Evolutionary conservation across 257 asterid genomes (phyloP), one percentile per base, ranked within the genome.

Genomic region (Rauvolfia tetraphylla): DNA sequence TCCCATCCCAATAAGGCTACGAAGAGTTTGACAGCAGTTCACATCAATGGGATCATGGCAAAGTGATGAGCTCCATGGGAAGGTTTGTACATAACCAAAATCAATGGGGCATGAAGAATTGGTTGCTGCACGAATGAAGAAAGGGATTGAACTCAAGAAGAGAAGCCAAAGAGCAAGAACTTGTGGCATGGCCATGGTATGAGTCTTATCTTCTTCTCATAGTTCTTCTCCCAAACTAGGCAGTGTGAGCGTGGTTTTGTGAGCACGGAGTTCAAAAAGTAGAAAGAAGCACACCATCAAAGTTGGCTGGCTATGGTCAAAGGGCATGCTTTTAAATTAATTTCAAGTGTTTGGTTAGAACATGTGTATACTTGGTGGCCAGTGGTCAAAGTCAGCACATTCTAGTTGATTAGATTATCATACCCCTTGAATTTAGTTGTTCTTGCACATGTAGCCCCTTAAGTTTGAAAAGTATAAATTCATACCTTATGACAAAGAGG

Each of bases 51-150:
- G 46, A 0, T 31, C 18, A 36, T 36, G 51, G 25, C 77, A 73
- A 51, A 54, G 34, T 6, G 69, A 23, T 54, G 48, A 10, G 31
- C 33, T 57, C 77, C 77, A 73, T n/a, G 49, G 49, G 15, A 73
- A 38, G 51, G 34, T 57, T 42, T 38, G 20, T 18, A 57, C 77
- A 38, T 57, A 73, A 23, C 38, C 36, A 15, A 73, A 65, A 73
- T 73, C 68, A 62, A 73, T 38, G n/a, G 77, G 69, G 46, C 77
- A 73, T 36, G 77, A 62, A 31, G 68, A 62, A 62, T 62, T 31
- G 68, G n/a, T 31, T 62, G 9, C 68, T 62, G 42, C 42, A 15
- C 1, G 8, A 8, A 31, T 62, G 68, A 17, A 62, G 23, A 20
- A 62, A 62, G 68, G 42, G 68, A 62, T 31, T 62, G 68, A 62